A percentile compares a stretch with the other conserved stretches of the same genome.
These are phyloP conservation scores for Aspergillus egyptiacus DNA, from an alignment of 495 filamentous ascomycete species.

Conservation along the genomic window DNA sequence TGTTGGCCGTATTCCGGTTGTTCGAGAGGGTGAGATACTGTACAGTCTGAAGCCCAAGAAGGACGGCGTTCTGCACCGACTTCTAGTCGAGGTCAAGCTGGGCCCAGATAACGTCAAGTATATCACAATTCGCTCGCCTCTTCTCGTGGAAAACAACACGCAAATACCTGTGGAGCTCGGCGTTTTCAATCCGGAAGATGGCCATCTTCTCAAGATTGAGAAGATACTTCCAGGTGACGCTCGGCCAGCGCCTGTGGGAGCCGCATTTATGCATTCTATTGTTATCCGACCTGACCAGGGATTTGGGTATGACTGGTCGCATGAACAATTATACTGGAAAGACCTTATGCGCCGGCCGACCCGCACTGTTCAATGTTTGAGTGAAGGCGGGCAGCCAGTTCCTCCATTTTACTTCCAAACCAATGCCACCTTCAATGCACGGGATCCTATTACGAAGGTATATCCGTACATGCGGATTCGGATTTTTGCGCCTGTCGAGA, in stretches of 20 bases:
- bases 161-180: constrained; percentile 94
- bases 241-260: constrained; percentile 86
- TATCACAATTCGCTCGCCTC: constrained; percentile 89
- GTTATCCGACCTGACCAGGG: constrained; percentile 92
- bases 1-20: constrained; percentile 80
- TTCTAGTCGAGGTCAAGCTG: constrained; percentile 87
- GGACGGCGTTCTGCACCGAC: constrained; percentile 74
- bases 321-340: constrained; percentile 83
- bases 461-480: constrained; percentile 95
- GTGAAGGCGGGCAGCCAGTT: constrained; percentile 68
- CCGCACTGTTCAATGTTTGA: constrained; percentile 76
- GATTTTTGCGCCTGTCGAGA: constrained; percentile 82
- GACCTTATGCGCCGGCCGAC: constrained; percentile 80
- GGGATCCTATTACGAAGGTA: constrained; percentile 68
- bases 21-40: constrained; percentile 85
- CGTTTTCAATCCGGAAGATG: constrained; percentile 82
- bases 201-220: constrained; percentile 92
- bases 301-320: constrained; percentile 94
- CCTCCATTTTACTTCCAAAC: constrained; percentile 95
- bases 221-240: constrained; percentile 91
- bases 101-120: constrained; percentile 94
- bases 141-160: constrained; percentile 96
- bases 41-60: constrained; percentile 82
- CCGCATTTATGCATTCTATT: constrained; percentile 82
- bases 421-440: constrained; percentile 73